Percentiles rank a stretch among this genome's conserved stretches.
Evolutionary conservation across 331 rosid species (phyloP).

Genomic region (Ulmus americana): DNA sequence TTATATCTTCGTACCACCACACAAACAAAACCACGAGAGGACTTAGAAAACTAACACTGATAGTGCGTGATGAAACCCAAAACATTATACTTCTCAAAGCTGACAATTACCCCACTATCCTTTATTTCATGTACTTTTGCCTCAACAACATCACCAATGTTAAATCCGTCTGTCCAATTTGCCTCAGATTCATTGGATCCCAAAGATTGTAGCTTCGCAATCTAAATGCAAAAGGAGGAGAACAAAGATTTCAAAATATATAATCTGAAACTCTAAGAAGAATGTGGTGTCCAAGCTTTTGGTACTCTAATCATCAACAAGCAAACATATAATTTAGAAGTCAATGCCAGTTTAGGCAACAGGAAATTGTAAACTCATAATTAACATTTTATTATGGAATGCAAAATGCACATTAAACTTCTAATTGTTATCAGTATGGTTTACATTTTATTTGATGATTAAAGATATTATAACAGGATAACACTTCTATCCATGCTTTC

Average conservation of each 20-base stretch:
- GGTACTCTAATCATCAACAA: too few relatives aligned
- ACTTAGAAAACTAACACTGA: conserved; percentile 51
- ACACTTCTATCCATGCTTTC: not conserved
- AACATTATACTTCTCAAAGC: conserved; percentile 66
- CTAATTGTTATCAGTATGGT: too few relatives aligned
- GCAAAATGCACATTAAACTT: too few relatives aligned
- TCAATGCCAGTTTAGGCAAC: not conserved
- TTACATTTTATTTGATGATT: not conserved
- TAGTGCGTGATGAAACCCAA: conserved; percentile 69
- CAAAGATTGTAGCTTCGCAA: conserved; percentile 49
- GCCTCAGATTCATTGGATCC: conserved; percentile 42
- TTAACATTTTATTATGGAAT: too few relatives aligned
- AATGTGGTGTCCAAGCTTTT: not conserved
- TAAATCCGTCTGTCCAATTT: conserved; percentile 58
- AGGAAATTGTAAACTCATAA: too few relatives aligned
- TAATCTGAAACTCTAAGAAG: not conserved
- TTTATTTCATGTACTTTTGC: conserved; percentile 71
- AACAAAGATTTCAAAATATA: conserved; percentile 14
- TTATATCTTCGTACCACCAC: not conserved
- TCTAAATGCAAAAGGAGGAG: conserved; percentile 37
- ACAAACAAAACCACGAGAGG: not conserved
- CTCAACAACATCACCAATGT: conserved; percentile 47
- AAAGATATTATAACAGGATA: not conserved
- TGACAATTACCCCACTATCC: conserved; percentile 62
- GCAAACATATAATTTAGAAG: not conserved